Percentiles rank a stretch among this genome's conserved stretches.
phyloP scores from a whole-genome alignment of 2,329 filamentous ascomycete species.

The Fusarium piperis region DNA sequence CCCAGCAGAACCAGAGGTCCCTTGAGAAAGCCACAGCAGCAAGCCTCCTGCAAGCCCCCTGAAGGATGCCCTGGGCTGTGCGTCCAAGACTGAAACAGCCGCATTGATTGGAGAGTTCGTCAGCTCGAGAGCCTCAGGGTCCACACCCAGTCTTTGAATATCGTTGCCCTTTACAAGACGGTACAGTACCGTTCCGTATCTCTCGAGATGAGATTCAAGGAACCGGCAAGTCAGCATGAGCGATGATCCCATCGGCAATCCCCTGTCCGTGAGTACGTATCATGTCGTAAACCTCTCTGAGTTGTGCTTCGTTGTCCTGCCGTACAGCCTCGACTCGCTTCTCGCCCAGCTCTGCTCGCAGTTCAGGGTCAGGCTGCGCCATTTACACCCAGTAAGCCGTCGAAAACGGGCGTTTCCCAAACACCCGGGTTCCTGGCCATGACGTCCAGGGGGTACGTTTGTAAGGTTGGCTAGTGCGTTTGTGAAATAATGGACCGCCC shows the following conservation, averaged over 20 bases:
- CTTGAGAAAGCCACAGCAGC: not conserved
- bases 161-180: slow-evolving; percentile 30
- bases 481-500: slow-evolving; percentile 34
- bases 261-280: slow-evolving; percentile 1
- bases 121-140: slow-evolving; percentile 41
- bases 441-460: slow-evolving; percentile 25
- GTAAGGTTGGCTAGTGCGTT: slow-evolving; percentile 31
- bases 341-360: not conserved
- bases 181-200: slow-evolving; percentile 28
- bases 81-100: slow-evolving; percentile 14
- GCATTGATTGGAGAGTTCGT: slow-evolving; percentile 31
- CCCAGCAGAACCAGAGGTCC: not conserved
- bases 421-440: slow-evolving; percentile 21
- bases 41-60: slow-evolving; percentile 18
- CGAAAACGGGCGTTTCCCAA: slow-evolving; percentile 27
- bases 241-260: slow-evolving; percentile 4
- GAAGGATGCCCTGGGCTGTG: not conserved
- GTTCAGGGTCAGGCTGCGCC: slow-evolving; percentile 16
- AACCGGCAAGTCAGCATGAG: slow-evolving; percentile 8
- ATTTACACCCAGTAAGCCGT: slow-evolving; percentile 25
- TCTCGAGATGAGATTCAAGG: slow-evolving; percentile 15
- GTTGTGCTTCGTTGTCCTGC: not conserved
- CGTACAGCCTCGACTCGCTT: not conserved
- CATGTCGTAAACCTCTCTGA: not conserved
- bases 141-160: slow-evolving; percentile 30